Evolutionary conservation across 805 yeast species (phyloP).

Genomic region (Zygosaccharomyces kombuchaensis): DNA sequence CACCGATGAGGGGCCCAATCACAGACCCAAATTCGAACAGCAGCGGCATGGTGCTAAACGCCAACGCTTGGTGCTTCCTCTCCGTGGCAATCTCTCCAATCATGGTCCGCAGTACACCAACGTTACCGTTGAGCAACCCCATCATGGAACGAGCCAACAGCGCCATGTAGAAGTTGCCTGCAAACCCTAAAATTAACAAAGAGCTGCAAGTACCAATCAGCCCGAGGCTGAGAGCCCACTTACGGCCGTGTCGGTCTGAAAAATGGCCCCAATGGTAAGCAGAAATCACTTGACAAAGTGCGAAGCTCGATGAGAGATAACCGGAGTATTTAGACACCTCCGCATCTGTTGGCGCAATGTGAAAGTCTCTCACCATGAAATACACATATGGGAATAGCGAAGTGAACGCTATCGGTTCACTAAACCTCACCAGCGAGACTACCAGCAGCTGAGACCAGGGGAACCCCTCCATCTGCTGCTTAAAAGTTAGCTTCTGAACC

Average conservation of each 20-base stretch:
- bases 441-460: constrained; percentile 48
- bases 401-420: constrained; percentile 62
- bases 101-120: constrained; percentile 58
- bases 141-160: constrained; percentile 48
- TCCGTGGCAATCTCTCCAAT: constrained; percentile 58
- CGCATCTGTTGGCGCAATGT: constrained; percentile 46
- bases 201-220: constrained; percentile 48
- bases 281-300: constrained; percentile 54
- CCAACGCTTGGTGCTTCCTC: constrained; percentile 56
- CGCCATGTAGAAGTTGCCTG: constrained; percentile 49
- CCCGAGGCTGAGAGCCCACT: constrained; percentile 49
- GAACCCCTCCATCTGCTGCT: constrained; percentile 51
- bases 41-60: constrained; percentile 57
- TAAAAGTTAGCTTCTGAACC: constrained; percentile 32
- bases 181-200: constrained; percentile 49
- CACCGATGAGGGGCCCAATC: constrained; percentile 59
- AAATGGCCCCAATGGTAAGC: constrained; percentile 58
- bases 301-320: constrained; percentile 57
- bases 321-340: constrained; percentile 59
- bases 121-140: constrained; percentile 61
- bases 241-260: constrained; percentile 54
- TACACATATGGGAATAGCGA: constrained; percentile 61
- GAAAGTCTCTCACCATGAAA: constrained; percentile 58
- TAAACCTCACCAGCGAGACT: constrained; percentile 45
- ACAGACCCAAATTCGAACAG: constrained; percentile 58